phyloP scores from a whole-genome alignment of 2,329 filamentous ascomycete species.

The Alternaria dauci region DNA sequence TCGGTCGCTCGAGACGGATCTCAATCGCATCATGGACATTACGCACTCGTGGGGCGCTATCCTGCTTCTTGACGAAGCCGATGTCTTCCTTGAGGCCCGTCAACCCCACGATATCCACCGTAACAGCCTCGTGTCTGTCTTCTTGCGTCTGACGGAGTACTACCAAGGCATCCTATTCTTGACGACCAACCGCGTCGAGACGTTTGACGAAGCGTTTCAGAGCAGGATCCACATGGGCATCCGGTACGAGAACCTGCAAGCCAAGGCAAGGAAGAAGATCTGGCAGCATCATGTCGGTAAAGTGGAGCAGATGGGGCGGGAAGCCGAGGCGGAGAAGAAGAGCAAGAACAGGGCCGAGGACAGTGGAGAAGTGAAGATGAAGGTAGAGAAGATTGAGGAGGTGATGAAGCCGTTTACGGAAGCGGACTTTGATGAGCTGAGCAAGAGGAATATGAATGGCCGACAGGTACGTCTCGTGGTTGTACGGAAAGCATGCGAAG shows the following conservation, averaged over 20 bases:
- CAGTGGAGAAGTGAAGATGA: not conserved
- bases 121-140: conserved; percentile 86
- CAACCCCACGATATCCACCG: conserved; percentile 84
- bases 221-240: conserved; percentile 82
- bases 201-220: conserved; percentile 91
- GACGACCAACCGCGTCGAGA: conserved; percentile 87
- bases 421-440: conserved; percentile 71
- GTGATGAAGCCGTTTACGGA: conserved; percentile 65
- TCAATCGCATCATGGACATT: conserved; percentile 86
- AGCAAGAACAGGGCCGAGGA: not conserved
- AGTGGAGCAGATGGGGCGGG: conserved; percentile 60
- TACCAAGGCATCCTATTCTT: conserved; percentile 91
- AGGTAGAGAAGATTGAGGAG: conserved; percentile 4
- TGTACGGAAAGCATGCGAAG: not conserved
- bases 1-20: conserved; percentile 73
- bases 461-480: conserved; percentile 62
- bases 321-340: conserved; percentile 67
- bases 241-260: conserved; percentile 77
- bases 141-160: conserved; percentile 86
- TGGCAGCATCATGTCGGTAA: conserved; percentile 85
- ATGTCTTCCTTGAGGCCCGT: conserved; percentile 73
- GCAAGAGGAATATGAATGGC: conserved; percentile 73
- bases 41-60: conserved; percentile 88
- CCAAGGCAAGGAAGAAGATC: conserved; percentile 77
- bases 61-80: conserved; percentile 79